Evolutionary conservation across 441 rosid species (phyloP).

Genomic region (Viola pubescens): DNA sequence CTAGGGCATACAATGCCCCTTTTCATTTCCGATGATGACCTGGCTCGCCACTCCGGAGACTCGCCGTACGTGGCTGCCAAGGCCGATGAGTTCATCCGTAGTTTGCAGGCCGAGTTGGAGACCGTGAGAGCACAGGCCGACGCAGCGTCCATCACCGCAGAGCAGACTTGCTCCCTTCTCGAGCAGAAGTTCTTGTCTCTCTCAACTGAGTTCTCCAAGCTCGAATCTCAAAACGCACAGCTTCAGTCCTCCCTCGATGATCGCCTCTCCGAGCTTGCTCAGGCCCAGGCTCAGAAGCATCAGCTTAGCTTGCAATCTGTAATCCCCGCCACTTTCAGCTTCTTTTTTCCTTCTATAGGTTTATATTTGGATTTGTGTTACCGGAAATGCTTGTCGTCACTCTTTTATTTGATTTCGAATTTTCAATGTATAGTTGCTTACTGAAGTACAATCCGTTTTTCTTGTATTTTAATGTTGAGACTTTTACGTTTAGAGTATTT

Average conservation of each 20-base stretch:
- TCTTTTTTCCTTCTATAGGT: not conserved
- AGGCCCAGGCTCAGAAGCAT: constrained; percentile 73
- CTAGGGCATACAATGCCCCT: constrained; percentile 50
- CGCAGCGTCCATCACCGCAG: constrained; percentile 84
- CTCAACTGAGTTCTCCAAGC: constrained; percentile 49
- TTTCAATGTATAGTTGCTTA: too few species aligned
- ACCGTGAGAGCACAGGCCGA: constrained; percentile 75
- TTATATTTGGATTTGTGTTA: too few species aligned
- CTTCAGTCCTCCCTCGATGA: constrained; percentile 68
- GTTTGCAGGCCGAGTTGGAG: constrained; percentile 53
- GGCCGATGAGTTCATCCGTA: constrained; percentile 71
- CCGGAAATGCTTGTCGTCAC: too few species aligned
- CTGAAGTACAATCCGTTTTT: too few species aligned
- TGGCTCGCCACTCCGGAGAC: constrained; percentile 54
- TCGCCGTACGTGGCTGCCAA: constrained; percentile 54
- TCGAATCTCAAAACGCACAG: constrained; percentile 55
- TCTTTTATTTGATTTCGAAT: too few species aligned
- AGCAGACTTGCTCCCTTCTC: constrained; percentile 87
- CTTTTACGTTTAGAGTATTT: too few species aligned
- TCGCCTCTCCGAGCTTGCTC: constrained; percentile 58
- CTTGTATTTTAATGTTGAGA: too few species aligned
- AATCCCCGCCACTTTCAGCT: not conserved
- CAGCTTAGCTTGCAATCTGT: constrained; percentile 75
- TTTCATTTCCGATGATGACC: constrained; percentile 87
- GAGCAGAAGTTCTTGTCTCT: constrained; percentile 90